phyloP scores from a whole-genome alignment of 2,329 filamentous ascomycete species.

The Ambrosiella beaveri region DNA sequence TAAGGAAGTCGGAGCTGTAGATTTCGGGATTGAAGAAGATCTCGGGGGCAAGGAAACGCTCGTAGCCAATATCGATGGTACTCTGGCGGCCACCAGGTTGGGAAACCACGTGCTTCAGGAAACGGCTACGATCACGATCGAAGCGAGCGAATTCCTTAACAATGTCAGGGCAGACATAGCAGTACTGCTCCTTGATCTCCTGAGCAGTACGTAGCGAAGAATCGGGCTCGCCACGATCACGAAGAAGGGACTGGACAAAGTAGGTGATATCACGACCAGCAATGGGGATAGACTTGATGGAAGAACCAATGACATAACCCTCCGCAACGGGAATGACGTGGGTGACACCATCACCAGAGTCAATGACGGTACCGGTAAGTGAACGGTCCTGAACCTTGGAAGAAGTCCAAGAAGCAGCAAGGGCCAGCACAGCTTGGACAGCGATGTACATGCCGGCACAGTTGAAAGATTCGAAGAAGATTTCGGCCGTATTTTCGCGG shows the following conservation, averaged over 20 bases:
- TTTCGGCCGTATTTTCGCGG: conserved; percentile 96
- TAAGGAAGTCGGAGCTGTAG: conserved; percentile 96
- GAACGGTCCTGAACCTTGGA: conserved; percentile 95
- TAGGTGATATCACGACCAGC: conserved; percentile 97
- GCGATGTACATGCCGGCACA: conserved; percentile 98
- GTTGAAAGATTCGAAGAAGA: conserved; percentile 99
- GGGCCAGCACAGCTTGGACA: conserved; percentile 87
- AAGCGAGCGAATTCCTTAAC: conserved; percentile 96
- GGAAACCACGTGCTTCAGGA: conserved; percentile 75
- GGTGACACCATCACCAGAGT: conserved; percentile 95
- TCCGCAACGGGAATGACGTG: conserved; percentile 98
- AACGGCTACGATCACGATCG: conserved; percentile 80
- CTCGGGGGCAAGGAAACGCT: conserved; percentile 92
- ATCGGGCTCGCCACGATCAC: conserved; percentile 91
- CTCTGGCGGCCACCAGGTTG: conserved; percentile 74
- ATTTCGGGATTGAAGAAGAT: conserved; percentile 99
- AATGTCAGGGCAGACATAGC: conserved; percentile 95
- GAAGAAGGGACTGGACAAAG: conserved; percentile 89
- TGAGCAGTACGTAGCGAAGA: conserved; percentile 95
- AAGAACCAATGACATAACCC: conserved; percentile 96
- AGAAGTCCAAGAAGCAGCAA: conserved; percentile 96
- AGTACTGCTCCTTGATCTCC: conserved; percentile 97
- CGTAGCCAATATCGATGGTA: conserved; percentile 85
- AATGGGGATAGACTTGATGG: conserved; percentile 97
- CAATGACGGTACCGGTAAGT: conserved; percentile 91